Percentiles rank a stretch among this genome's conserved stretches.
phyloP scores from a whole-genome alignment of 2,329 filamentous ascomycete species.

The Exophiala aquamarina region DNA sequence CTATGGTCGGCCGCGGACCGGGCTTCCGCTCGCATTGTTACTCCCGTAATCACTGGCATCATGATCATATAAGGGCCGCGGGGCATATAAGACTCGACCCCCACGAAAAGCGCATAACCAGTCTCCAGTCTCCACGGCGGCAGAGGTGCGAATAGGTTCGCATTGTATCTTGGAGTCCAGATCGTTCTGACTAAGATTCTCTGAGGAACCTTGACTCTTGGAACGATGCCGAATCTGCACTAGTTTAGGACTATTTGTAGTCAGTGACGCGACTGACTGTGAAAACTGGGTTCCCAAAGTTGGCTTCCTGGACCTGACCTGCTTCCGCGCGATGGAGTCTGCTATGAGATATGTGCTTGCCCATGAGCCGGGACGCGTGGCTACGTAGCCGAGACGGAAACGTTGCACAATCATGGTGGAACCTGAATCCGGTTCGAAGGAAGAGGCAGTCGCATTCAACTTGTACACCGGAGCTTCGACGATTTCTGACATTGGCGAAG shows the following conservation, averaged over 20 bases:
- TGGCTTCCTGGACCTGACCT: too few species aligned
- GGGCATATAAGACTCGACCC: constrained; percentile 12
- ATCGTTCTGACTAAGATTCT: constrained; percentile 5
- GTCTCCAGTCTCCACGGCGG: constrained; percentile 16
- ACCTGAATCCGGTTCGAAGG: background rate
- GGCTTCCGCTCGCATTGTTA: background rate
- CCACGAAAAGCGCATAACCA: constrained; percentile 17
- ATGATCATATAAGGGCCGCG: constrained; percentile 4
- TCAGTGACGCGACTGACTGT: constrained; percentile 8
- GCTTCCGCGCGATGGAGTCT: constrained; percentile 3
- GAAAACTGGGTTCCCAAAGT: constrained; percentile 4
- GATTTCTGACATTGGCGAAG: background rate
- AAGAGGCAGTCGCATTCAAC: background rate
- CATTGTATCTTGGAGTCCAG: constrained; percentile 7
- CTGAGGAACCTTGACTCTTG: constrained; percentile 2
- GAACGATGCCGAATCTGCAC: background rate
- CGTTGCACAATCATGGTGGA: constrained; percentile 9
- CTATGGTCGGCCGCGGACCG: background rate
- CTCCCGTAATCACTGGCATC: too few species aligned
- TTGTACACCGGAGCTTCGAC: constrained; percentile 6
- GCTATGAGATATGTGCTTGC: constrained; percentile 15
- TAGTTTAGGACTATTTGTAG: background rate
- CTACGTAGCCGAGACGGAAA: constrained; percentile 15
- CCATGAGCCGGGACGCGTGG: constrained; percentile 14
- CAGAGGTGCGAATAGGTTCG: constrained; percentile 15